Conservation (phyloP, 495 filamentous ascomycete species). For the Glutinoglossum americanum region DNA sequence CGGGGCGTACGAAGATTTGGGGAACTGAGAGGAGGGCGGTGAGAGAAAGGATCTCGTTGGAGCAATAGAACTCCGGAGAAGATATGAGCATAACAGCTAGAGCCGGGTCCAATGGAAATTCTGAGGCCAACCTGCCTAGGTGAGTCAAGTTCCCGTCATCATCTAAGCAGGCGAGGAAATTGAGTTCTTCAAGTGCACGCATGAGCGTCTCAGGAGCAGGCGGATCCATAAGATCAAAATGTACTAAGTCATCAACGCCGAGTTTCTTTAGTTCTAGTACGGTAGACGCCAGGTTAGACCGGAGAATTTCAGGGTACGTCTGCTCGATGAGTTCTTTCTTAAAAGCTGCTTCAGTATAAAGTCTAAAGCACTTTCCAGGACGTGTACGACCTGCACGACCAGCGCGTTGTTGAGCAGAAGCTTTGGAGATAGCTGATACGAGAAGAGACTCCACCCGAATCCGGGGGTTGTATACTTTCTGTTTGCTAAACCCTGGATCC, state of each 20-base stretch:
- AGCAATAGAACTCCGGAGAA: slow-evolving; percentile 95
- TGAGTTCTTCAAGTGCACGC: slow-evolving; percentile 93
- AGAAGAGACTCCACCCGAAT: slow-evolving; percentile 90
- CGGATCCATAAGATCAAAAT: slow-evolving; percentile 98
- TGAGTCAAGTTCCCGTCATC: slow-evolving; percentile 82
- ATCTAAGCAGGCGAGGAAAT: slow-evolving; percentile 90
- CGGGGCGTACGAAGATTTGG: slow-evolving; percentile 79
- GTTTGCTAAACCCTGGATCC: slow-evolving; percentile 96
- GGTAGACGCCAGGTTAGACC: slow-evolving; percentile 83
- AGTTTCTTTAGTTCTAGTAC: slow-evolving; percentile 96
- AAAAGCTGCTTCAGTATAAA: slow-evolving; percentile 92
- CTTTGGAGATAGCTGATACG: slow-evolving; percentile 91
- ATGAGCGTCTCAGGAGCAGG: slow-evolving; percentile 97
- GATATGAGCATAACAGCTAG: slow-evolving; percentile 96
- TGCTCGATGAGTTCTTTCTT: slow-evolving; percentile 96
- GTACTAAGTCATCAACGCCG: slow-evolving; percentile 84
- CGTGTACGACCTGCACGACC: slow-evolving; percentile 97
- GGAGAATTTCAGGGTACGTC: slow-evolving; percentile 86
- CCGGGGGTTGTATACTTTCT: slow-evolving; percentile 97
- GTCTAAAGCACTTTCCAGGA: slow-evolving; percentile 90
- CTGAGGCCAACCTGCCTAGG: slow-evolving; percentile 72
- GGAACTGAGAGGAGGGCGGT: slow-evolving; percentile 87
- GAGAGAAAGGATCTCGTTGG: slow-evolving; percentile 91
- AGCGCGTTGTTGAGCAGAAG: slow-evolving; percentile 92
- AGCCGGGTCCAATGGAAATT: slow-evolving; percentile 89